These are phyloP conservation scores for Aspergillus mulundensis DNA, from an alignment of 495 filamentous ascomycete genomes.

Conservation along the genomic window DNA sequence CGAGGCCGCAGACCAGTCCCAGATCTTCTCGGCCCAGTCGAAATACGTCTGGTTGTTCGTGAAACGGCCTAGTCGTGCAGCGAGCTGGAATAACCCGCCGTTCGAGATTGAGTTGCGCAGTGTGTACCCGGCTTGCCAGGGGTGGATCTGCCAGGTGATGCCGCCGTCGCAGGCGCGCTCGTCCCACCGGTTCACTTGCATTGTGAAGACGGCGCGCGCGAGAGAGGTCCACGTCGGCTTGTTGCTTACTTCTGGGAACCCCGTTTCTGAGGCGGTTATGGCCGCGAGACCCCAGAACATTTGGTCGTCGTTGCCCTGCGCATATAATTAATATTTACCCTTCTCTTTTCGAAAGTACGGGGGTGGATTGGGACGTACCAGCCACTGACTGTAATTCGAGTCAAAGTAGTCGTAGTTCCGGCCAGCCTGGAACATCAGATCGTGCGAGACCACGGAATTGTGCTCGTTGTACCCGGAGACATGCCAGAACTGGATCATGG, in stretches of 20 bases:
- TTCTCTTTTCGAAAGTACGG: too few species aligned
- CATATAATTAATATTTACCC: too few species aligned
- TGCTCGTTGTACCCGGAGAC: constrained; percentile 45
- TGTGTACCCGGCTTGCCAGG: constrained; percentile 44
- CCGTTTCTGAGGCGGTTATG: constrained; percentile 46
- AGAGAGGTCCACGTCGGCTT: constrained; percentile 64
- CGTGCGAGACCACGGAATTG: constrained; percentile 41
- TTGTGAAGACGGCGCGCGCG: constrained; percentile 70
- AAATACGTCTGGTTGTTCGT: constrained; percentile 60
- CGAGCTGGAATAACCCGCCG: constrained; percentile 61
- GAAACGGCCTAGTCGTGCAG: constrained; percentile 59
- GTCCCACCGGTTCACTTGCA: constrained; percentile 51
- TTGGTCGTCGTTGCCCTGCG: constrained; percentile 50
- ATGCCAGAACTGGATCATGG: constrained; percentile 47
- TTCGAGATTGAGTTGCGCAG: constrained; percentile 67
- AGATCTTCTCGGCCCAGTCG: constrained; percentile 61
- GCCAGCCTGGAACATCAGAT: constrained; percentile 41
- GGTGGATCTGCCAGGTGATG: constrained; percentile 49
- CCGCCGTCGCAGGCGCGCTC: constrained; percentile 40
- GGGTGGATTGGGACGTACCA: constrained; percentile 13
- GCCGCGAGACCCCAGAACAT: constrained; percentile 51
- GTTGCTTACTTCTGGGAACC: constrained; percentile 37
- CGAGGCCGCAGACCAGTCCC: constrained; percentile 52
- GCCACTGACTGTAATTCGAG: constrained; percentile 27
- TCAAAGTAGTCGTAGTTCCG: constrained; percentile 41